Conservation (phyloP, 495 filamentous ascomycete species). For the Jackrogersella minutella region DNA sequence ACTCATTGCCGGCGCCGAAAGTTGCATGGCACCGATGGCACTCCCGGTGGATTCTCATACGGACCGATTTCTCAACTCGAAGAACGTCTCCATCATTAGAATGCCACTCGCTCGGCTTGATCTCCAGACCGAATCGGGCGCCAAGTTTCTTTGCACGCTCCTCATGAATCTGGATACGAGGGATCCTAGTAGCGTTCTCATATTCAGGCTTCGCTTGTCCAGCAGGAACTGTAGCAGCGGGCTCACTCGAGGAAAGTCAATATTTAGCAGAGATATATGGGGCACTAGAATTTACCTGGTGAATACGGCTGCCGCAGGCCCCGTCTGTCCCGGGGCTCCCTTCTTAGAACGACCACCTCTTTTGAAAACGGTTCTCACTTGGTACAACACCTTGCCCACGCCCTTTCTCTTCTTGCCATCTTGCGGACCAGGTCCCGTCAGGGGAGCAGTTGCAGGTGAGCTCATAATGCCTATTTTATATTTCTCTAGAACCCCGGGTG, state of each 20-base stretch:
- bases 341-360: slow-evolving; percentile 58
- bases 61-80: slow-evolving; percentile 86
- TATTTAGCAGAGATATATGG: slow-evolving; percentile 1
- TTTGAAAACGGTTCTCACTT: slow-evolving; percentile 70
- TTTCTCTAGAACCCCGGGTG: background rate
- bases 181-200: slow-evolving; percentile 51
- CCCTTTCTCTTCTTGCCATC: slow-evolving; percentile 67
- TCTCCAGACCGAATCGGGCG: slow-evolving; percentile 75
- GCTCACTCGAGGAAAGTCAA: slow-evolving; percentile 24
- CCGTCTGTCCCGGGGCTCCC: slow-evolving; percentile 42
- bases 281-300: slow-evolving; percentile 33
- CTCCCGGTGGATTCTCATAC: slow-evolving; percentile 86
- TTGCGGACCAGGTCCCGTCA: slow-evolving; percentile 47
- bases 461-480: slow-evolving; percentile 48
- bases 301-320: slow-evolving; percentile 36
- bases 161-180: slow-evolving; percentile 63
- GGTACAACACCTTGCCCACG: slow-evolving; percentile 67
- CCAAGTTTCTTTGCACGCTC: slow-evolving; percentile 76
- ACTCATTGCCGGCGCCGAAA: slow-evolving; percentile 75
- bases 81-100: slow-evolving; percentile 63
- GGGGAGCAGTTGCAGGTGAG: slow-evolving; percentile 44
- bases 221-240: slow-evolving; percentile 44
- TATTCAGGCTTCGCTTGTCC: slow-evolving; percentile 35
- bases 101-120: slow-evolving; percentile 75
- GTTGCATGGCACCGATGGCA: slow-evolving; percentile 80